Base-by-base conservation (phyloP, 176 grass and related monocot genomes). In the Triticum turgidum region DNA sequence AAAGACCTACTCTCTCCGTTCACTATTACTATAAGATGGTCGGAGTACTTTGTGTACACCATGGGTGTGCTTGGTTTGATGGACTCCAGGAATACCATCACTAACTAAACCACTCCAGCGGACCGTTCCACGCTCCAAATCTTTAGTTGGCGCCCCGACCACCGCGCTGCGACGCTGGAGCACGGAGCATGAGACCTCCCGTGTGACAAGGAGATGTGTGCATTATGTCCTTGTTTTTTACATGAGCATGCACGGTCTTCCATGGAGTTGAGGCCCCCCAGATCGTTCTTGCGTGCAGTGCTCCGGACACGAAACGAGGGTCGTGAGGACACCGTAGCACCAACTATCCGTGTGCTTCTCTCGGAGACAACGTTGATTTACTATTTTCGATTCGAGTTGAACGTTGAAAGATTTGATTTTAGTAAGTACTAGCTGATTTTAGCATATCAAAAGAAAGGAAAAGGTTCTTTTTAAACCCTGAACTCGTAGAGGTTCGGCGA, bases 171-270 rank as follows among this genome's bases (percentile, higher is more conserved):
- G 9, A 30, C 44, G 73, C 4, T 8, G 27, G 44, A 38, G 64
- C 85, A 39, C 58, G n/a, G 78, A 82, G 63, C 69, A 30, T 65
- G 59, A 87, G 78, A 39, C 59, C 59, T 61, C 78, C 35, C 85
- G 39, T 72, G 77, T 59, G 76, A 9, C 75, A 49, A 56, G 63
- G 62, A 21, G 27, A 41, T n/a, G 32, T 25, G 42, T 75, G 42
- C 72, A 52, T 3, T 15, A 6, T 74, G 25, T 47, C 25, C 21
- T 29, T 76, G 24, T 76, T 52, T 30, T 76, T 51, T 76, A 13
- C 44, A 51, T 52, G 42, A 29, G 72, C 38, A 73, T 18, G 10
- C 41, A 76, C 73, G 73, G 73, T 76, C 73, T 52, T 49, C 29
- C 42, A 49, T 47, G 71, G 41, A 49, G 44, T 9, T 5, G 73